These are phyloP conservation scores for Salix suchowensis DNA, from an alignment of 345 rosid genomes.

Conservation along the genomic window DNA sequence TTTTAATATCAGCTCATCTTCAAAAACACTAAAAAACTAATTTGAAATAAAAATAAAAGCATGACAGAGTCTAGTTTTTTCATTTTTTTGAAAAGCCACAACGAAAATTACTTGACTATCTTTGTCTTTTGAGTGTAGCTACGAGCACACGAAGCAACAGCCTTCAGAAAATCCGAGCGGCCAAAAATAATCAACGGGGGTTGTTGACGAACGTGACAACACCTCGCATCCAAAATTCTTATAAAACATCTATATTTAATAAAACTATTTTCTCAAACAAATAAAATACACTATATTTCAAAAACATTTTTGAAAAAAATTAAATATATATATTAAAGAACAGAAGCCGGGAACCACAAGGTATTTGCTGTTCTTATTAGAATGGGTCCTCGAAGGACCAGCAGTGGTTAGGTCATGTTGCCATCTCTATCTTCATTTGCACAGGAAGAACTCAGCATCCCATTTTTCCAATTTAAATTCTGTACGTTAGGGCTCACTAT, in stretches of 20 bases:
- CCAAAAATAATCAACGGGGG: background rate
- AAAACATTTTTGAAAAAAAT: too few species aligned
- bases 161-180: background rate
- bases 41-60: too few species aligned
- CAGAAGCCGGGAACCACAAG: background rate
- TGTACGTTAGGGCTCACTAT: background rate
- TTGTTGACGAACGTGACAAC: background rate
- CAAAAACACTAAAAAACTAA: too few species aligned
- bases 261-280: background rate
- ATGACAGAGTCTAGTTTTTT: background rate
- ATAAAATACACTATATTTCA: background rate
- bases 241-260: background rate
- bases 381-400: conserved; percentile 9
- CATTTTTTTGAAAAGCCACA: background rate
- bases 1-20: too few species aligned
- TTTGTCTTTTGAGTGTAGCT: background rate
- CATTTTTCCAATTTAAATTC: background rate
- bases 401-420: background rate
- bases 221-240: background rate
- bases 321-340: background rate
- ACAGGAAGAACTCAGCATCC: too few species aligned
- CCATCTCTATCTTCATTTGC: background rate
- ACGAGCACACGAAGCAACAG: background rate
- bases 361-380: background rate
- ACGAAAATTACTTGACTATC: background rate